phyloP scores from a whole-genome alignment of 2,329 filamentous ascomycete genomes.

The Talaromyces sp. region DNA sequence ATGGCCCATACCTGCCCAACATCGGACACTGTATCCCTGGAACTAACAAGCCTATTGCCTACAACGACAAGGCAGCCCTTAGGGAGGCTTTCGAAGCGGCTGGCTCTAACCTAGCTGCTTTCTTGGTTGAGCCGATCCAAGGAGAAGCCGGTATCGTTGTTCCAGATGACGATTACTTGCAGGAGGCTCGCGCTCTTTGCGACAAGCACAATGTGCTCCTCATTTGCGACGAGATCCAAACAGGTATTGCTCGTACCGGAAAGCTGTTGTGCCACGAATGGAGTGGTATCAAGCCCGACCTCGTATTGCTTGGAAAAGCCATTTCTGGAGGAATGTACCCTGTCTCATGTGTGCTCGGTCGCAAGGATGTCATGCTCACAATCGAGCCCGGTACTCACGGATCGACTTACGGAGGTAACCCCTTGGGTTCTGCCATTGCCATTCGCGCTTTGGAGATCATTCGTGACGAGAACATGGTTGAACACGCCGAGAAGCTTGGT shows the following conservation, averaged over 20 bases:
- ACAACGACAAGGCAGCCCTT: constrained; percentile 79
- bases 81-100: constrained; percentile 75
- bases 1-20: constrained; percentile 89
- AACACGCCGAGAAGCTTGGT: constrained; percentile 76
- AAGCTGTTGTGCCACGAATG: constrained; percentile 92
- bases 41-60: constrained; percentile 74
- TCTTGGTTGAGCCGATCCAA: constrained; percentile 95
- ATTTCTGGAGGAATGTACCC: constrained; percentile 99
- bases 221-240: constrained; percentile 98
- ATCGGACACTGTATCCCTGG: constrained; percentile 74
- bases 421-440: constrained; percentile 88
- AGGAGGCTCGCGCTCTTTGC: constrained; percentile 76
- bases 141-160: constrained; percentile 97
- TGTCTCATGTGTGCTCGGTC: constrained; percentile 86
- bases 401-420: constrained; percentile 97
- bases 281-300: constrained; percentile 90
- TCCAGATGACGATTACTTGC: constrained; percentile 83
- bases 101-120: constrained; percentile 81
- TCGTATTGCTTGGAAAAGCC: constrained; percentile 93
- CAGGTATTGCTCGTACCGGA: constrained; percentile 90
- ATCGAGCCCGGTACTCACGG: constrained; percentile 96
- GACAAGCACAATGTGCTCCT: constrained; percentile 92
- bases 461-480: constrained; percentile 83
- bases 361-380: constrained; percentile 90
- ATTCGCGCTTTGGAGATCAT: constrained; percentile 93